Percentiles rank a stretch among this genome's conserved stretches.
Evolutionary conservation across 2,329 filamentous ascomycete genomes (phyloP).

Genomic region (Eurotiales sp.): DNA sequence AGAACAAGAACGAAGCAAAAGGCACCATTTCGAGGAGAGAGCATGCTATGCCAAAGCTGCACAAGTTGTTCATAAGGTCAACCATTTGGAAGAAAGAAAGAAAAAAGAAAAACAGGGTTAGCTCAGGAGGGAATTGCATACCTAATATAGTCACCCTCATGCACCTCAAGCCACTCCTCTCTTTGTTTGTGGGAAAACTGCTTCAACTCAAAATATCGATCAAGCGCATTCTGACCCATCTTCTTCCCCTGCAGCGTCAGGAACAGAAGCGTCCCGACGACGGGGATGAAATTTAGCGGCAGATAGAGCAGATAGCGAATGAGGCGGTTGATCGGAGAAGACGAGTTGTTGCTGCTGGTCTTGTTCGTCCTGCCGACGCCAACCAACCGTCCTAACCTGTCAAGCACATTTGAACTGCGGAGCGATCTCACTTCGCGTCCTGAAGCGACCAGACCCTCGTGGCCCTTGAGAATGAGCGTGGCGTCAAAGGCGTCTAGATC

Average conservation of each 20-base stretch:
- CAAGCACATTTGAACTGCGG: slow-evolving; percentile 46
- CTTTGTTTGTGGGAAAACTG: slow-evolving; percentile 66
- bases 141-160: slow-evolving; percentile 76
- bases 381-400: slow-evolving; percentile 55
- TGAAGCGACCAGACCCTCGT: slow-evolving; percentile 63
- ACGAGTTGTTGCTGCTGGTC: slow-evolving; percentile 51
- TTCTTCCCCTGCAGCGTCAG: slow-evolving; percentile 67
- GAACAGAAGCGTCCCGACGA: slow-evolving; percentile 80
- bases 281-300: slow-evolving; percentile 87
- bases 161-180: slow-evolving; percentile 65
- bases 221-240: slow-evolving; percentile 52
- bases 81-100: slow-evolving; percentile 15
- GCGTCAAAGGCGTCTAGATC: slow-evolving; percentile 81
- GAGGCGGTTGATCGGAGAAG: slow-evolving; percentile 48
- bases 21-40: slow-evolving; percentile 83
- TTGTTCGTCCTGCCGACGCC: slow-evolving; percentile 28
- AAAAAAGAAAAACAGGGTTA: no score
- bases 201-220: slow-evolving; percentile 87
- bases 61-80: no score
- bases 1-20: slow-evolving; percentile 74
- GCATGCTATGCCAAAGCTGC: slow-evolving; percentile 67
- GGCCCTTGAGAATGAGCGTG: slow-evolving; percentile 52
- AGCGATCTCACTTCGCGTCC: slow-evolving; percentile 66
- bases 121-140: slow-evolving; percentile 50
- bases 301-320: slow-evolving; percentile 80